Evolutionary conservation across 228 moss, liverwort and hornwort species (phyloP).

Genomic region (Sphagnum magellanicum): DNA sequence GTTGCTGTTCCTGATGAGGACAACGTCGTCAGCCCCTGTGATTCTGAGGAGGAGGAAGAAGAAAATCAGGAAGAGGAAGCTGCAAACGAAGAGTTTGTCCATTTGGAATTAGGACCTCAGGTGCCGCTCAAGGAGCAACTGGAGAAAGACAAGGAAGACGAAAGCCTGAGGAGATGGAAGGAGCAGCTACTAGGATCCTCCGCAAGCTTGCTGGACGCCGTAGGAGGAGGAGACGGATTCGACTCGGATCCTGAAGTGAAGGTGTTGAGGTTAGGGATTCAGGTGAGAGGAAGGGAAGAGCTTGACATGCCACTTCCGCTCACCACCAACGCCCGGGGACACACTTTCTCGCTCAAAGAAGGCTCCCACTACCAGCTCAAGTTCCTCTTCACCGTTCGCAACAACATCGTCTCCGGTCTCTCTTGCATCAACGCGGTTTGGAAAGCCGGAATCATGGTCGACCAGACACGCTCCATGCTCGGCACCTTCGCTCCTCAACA

Average conservation of each 20-base stretch:
- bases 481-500: constrained; percentile 52
- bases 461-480: constrained; percentile 52
- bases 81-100: constrained; percentile 20
- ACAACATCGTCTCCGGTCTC: constrained; percentile 54
- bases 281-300: constrained; percentile 35
- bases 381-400: constrained; percentile 47
- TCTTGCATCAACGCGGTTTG: constrained; percentile 57
- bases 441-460: constrained; percentile 57
- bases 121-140: constrained; percentile 50
- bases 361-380: constrained; percentile 40
- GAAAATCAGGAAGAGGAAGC: constrained; percentile 23
- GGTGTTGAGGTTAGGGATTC: constrained; percentile 35
- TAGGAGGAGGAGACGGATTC: constrained; percentile 27
- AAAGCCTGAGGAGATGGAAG: constrained; percentile 57
- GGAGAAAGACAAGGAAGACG: constrained; percentile 63
- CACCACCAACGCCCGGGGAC: constrained; percentile 41
- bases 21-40: no score
- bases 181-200: constrained; percentile 48
- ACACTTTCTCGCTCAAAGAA: constrained; percentile 58
- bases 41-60: constrained; percentile 35
- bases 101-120: constrained; percentile 38
- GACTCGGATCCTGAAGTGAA: constrained; percentile 28
- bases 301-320: constrained; percentile 45
- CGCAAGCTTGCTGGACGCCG: constrained; percentile 30
- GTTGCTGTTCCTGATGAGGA: no score